These are phyloP conservation scores for Podospora comata DNA, from an alignment of 495 filamentous ascomycete genomes.

Conservation along the genomic window DNA sequence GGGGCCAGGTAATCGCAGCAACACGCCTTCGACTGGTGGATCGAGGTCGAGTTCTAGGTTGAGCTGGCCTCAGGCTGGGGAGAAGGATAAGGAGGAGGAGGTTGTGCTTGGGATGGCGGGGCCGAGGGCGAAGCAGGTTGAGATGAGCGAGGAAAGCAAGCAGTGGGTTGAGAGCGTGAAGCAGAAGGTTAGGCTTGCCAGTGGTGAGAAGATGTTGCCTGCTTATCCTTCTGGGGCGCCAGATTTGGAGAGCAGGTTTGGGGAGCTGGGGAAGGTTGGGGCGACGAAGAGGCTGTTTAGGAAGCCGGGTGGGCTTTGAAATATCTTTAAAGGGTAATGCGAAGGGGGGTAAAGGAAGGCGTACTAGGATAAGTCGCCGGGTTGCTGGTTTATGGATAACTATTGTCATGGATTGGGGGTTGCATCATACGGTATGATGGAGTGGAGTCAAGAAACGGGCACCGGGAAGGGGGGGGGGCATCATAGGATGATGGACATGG, in stretches of 20 bases:
- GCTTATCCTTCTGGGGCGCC: conserved; percentile 1
- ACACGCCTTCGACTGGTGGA: conserved; percentile 32
- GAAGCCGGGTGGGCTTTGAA: conserved; percentile 6
- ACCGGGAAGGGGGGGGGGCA: neutral
- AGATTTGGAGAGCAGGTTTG: conserved; percentile 41
- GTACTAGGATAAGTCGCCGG: neutral
- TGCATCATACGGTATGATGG: neutral
- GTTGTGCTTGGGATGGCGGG: conserved; percentile 60
- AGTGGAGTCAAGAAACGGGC: no score
- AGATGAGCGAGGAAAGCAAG: conserved; percentile 60
- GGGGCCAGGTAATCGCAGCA: conserved; percentile 21
- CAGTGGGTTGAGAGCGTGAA: conserved; percentile 74
- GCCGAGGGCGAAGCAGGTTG: conserved; percentile 54
- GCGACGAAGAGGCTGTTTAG: conserved; percentile 56
- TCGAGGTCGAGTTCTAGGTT: conserved; percentile 45
- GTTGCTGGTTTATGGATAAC: neutral
- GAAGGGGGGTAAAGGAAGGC: neutral
- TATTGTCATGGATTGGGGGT: neutral
- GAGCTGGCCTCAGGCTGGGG: conserved; percentile 39
- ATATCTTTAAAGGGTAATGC: neutral
- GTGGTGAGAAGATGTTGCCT: conserved; percentile 41
- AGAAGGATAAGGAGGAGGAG: conserved; percentile 45
- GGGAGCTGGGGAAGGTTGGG: conserved; percentile 55
- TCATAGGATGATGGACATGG: neutral
- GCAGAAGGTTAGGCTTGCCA: conserved; percentile 59